Percentiles rank a stretch among this genome's conserved stretches.
phyloP scores from a whole-genome alignment of 2,329 filamentous ascomycete genomes.

The Metarhizium rileyi region DNA sequence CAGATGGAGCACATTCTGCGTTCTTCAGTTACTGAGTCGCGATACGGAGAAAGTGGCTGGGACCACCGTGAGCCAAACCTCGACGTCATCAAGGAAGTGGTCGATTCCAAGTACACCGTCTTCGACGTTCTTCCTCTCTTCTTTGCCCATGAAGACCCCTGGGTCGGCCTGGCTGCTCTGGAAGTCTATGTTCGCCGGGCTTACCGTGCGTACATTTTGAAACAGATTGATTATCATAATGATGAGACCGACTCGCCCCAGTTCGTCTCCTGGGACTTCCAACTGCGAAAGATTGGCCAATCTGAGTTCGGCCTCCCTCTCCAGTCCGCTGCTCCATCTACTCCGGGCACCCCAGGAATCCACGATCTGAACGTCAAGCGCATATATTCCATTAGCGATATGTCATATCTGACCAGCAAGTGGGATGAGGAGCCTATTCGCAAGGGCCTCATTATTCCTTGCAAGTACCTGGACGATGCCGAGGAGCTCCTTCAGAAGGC shows the following conservation, averaged over 20 bases:
- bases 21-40: conserved; percentile 91
- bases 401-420: conserved; percentile 75
- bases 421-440: conserved; percentile 67
- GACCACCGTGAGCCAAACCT: conserved; percentile 89
- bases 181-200: conserved; percentile 95
- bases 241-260: conserved; percentile 58
- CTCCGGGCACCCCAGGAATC: conserved; percentile 64
- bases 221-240: conserved; percentile 82
- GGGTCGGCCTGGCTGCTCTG: conserved; percentile 85
- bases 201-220: conserved; percentile 90
- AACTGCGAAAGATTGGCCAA: conserved; percentile 85
- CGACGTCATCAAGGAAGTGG: conserved; percentile 90
- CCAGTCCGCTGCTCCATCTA: conserved; percentile 71
- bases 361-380: conserved; percentile 58
- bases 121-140: conserved; percentile 93
- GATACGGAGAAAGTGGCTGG: conserved; percentile 94
- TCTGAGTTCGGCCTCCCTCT: conserved; percentile 79
- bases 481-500: conserved; percentile 81
- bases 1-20: conserved; percentile 99
- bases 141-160: conserved; percentile 88
- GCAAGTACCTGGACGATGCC: conserved; percentile 86
- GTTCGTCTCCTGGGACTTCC: conserved; percentile 92
- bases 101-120: conserved; percentile 97
- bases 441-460: conserved; percentile 90
- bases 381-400: conserved; percentile 90